Evolutionary conservation across 345 rosid species (phyloP).

Genomic region (Murraya koenigii): DNA sequence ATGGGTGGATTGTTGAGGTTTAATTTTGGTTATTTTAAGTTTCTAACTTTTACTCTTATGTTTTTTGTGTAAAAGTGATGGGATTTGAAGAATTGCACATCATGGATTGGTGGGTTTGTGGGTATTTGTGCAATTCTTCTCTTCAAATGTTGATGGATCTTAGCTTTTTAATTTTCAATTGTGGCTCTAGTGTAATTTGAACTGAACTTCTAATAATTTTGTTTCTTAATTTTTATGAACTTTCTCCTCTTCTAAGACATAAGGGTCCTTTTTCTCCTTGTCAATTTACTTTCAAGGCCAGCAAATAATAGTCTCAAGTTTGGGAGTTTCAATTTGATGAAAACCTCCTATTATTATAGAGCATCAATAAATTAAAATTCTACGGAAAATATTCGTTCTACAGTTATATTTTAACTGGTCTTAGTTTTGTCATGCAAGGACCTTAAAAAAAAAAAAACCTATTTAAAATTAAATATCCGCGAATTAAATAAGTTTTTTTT

Average conservation of each 20-base stretch:
- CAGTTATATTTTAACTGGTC: not conserved
- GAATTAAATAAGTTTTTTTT: not conserved
- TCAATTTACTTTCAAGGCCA: not conserved
- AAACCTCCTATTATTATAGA: not conserved
- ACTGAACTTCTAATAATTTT: not conserved
- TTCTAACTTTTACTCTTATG: not conserved
- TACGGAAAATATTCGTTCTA: not conserved
- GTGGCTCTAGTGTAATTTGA: not conserved
- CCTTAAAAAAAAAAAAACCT: not conserved
- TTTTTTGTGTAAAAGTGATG: not conserved
- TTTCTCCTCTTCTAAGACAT: not conserved
- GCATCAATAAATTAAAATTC: not conserved
- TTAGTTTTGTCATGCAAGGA: not conserved
- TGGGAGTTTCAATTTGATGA: not conserved
- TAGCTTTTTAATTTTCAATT: not conserved
- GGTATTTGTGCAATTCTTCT: conserved; percentile 26
- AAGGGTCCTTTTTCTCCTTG: not conserved
- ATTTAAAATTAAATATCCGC: not conserved
- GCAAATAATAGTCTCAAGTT: not conserved
- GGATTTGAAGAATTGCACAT: conserved; percentile 19
- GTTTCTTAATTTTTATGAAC: not conserved
- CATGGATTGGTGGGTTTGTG: not conserved
- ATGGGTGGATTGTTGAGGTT: not conserved
- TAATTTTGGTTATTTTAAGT: not conserved
- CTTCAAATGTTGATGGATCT: not conserved